phyloP scores from a whole-genome alignment of 768 basidiomycete genomes.

The Lactifluus hygrophoroides region DNA sequence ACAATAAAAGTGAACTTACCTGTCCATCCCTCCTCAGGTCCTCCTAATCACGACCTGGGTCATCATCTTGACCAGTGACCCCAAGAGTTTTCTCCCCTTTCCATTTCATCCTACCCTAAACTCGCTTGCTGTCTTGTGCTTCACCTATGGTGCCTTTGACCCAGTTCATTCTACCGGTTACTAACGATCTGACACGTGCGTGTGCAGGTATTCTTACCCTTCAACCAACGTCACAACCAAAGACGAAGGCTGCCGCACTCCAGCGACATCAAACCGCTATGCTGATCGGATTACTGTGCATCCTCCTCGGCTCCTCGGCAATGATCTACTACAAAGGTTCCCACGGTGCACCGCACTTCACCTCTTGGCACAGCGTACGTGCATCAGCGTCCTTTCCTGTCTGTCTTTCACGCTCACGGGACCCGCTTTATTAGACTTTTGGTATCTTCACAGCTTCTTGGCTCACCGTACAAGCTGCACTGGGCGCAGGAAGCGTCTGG shows the following conservation, averaged over 20 bases:
- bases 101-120: slow-evolving; percentile 59
- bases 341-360: slow-evolving; percentile 47
- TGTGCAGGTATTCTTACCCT: slow-evolving; percentile 60
- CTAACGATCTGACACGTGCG: not conserved
- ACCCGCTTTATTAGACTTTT: slow-evolving; percentile 37
- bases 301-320: slow-evolving; percentile 52
- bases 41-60: slow-evolving; percentile 34
- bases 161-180: not conserved
- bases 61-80: slow-evolving; percentile 38
- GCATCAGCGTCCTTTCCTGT: slow-evolving; percentile 3
- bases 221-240: slow-evolving; percentile 61
- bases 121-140: slow-evolving; percentile 42
- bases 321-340: slow-evolving; percentile 55
- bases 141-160: slow-evolving; percentile 49
- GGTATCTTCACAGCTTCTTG: slow-evolving; percentile 56
- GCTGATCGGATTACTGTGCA: slow-evolving; percentile 46
- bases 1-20: not conserved
- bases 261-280: slow-evolving; percentile 60
- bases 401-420: not conserved
- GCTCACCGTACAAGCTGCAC: slow-evolving; percentile 48
- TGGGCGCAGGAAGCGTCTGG: slow-evolving; percentile 78
- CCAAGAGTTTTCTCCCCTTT: slow-evolving; percentile 48
- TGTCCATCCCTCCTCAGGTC: slow-evolving; percentile 5
- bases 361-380: slow-evolving; percentile 68
- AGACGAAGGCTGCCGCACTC: slow-evolving; percentile 58